Base-by-base conservation (phyloP, 345 rosid genomes). In the Pseudoturritis turrita region DNA sequence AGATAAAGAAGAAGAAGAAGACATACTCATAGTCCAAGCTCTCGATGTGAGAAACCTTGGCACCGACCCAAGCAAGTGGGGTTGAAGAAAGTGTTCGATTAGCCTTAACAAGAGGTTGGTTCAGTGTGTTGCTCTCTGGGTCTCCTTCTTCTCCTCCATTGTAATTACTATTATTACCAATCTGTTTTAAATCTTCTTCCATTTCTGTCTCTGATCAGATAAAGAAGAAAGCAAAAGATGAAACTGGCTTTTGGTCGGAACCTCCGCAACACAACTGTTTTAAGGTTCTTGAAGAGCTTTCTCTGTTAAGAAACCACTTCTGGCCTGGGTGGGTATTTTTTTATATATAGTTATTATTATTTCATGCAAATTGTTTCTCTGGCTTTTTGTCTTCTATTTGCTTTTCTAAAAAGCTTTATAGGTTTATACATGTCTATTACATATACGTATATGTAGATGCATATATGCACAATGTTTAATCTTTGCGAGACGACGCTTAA, bases 21-120 rank as follows among this genome's bases (percentile, higher is more conserved):
- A 76, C 70, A 82, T 82, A 93, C 98, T 90, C 97, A 45, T 93
- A 90, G 68, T 93, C 92, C 80, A 90, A 81, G 84, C 97, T 93
- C 78, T 93, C 97, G 7, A 93, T 85, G 53, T 87, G 81, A 21
- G 98, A 87, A 50, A 90, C 96, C 72, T 90, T 90, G 53, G 92
- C 82, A 69, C 98, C 97, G 41, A 90, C 90, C 71, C 87, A 65
- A 76, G 98, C 98, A 4, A 88, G 82, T 35, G 95, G 95, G 43
- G 31, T 89, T 10, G 96, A 86, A 67, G 97, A 91, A 21, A 89
- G 82, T 2, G 96, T 85, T 72, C 86, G 83, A 71, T 71, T 76
- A 74, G 89, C 82, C 78, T 88, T 90, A 75, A 94, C 87, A 47
- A 90, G 95, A 55, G 97, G 95, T 70, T 84, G 86, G 12, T 72